Percentiles rank a stretch among this genome's conserved stretches.
Conservation (phyloP, 306 rosid genomes). For the Quercus berberidifolia region DNA sequence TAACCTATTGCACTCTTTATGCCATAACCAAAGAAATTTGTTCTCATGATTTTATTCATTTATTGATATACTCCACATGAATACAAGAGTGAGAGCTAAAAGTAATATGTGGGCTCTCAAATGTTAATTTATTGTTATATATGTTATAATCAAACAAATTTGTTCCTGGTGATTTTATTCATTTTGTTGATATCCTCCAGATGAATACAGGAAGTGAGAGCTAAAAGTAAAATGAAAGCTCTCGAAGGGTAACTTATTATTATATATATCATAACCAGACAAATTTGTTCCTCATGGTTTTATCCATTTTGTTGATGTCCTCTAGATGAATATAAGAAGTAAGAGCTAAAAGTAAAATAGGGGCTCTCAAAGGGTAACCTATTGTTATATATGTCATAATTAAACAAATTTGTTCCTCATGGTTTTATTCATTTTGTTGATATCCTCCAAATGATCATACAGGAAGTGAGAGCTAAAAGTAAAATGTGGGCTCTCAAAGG, state of each 20-base stretch:
- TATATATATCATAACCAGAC: no score
- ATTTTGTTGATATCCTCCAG: no score
- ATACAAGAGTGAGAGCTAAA: not conserved
- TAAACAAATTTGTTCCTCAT: not conserved
- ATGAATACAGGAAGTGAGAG: no score
- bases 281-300: no score
- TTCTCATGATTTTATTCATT: not conserved
- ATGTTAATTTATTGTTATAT: no score
- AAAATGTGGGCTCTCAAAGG: constrained; percentile 9
- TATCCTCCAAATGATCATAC: not conserved
- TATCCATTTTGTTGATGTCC: no score
- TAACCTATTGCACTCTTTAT: constrained; percentile 23
- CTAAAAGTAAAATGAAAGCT: no score
- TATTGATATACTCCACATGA: not conserved
- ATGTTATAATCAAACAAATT: no score
- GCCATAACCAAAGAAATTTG: constrained; percentile 16
- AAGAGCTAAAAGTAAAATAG: no score
- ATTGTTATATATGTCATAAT: constrained; percentile 21
- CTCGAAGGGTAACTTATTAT: no score
- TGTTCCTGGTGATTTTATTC: no score
- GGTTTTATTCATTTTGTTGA: not conserved
- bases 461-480: not conserved
- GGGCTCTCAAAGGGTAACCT: constrained; percentile 5
- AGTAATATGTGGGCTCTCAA: not conserved
- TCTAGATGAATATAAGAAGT: not conserved